Evolutionary conservation across 2,329 filamentous ascomycete species (phyloP), one percentile per base, ranked within the genome.

Genomic region (Calonectria hawksworthii): DNA sequence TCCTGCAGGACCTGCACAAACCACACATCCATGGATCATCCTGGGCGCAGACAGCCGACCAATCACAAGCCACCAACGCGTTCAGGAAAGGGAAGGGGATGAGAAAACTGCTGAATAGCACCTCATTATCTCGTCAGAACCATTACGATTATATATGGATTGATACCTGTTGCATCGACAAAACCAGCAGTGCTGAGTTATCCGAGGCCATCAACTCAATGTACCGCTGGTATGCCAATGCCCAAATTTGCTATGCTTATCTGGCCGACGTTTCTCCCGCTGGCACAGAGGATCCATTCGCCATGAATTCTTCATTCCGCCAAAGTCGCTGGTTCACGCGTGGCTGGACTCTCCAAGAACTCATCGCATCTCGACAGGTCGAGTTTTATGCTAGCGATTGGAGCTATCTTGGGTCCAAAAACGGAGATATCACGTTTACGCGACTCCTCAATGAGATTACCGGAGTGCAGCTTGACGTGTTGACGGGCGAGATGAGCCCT

Each of bases 171-270:
- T 77, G 76, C 51, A 77, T 77, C 67, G 76, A 77, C 59, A 77
- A 77, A 65, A 63, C 68, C 11, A 73, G 70, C 28, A 75, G 72
- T 34, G 73, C 76, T 44, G 76, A 78, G 36, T 65, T 76, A 4
- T 66, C 72, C 16, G 75, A 77, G 47, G 73, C 75, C 54, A 77
- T 77, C 70, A 76, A 78, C 56, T 75, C 73, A 54, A 78, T 78
- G 76, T 78, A 70, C 64, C 54, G 54, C 13, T 78, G 72, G 74
- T 78, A 78, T 44, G 38, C 36, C 16, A 16, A 50, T 21, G 68
- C 76, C 18, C 56, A 54, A 4, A 47, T 75, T 28, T 78, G 76
- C 38, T 76, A 76, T 38, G 73, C 72, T 52, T 76, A 72, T 41
- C 56, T 78, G 13, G 50, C 64, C n/a, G 76, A 78, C 41, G 64